A percentile compares a stretch with the other conserved stretches of the same genome.
Evolutionary conservation across 75 land plant species (phyloP).

Genomic region (Pinus albicaulis): DNA sequence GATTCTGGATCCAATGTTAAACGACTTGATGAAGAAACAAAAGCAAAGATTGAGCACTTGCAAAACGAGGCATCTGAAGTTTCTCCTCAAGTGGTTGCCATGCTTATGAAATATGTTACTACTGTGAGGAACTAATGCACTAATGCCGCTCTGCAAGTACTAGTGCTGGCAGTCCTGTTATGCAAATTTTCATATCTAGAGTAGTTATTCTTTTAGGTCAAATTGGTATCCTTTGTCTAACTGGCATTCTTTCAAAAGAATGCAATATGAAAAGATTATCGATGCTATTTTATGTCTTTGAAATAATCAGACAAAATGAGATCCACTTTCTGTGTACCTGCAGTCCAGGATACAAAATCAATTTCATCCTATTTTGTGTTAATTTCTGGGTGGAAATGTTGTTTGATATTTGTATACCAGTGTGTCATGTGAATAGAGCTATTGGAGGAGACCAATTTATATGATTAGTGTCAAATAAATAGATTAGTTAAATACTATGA

Average conservation of each 20-base stretch:
- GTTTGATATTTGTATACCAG: not conserved
- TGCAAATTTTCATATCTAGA: not conserved
- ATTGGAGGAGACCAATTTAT: too few species aligned
- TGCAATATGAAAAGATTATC: not conserved
- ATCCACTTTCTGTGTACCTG: not conserved
- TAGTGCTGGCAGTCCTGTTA: not conserved
- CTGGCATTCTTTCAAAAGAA: not conserved
- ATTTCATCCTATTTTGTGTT: not conserved
- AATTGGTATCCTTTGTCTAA: not conserved
- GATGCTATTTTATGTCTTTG: not conserved
- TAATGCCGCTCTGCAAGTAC: constrained; percentile 3
- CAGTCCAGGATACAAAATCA: not conserved
- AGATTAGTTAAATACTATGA: not conserved
- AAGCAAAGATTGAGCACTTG: constrained; percentile 56
- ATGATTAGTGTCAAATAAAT: not conserved
- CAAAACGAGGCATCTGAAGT: constrained; percentile 52
- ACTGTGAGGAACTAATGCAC: constrained; percentile 57
- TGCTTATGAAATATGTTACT: constrained; percentile 79
- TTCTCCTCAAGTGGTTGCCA: constrained; percentile 67
- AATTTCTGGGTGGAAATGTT: not conserved
- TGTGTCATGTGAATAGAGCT: too few species aligned
- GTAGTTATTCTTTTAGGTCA: not conserved
- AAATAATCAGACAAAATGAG: not conserved
- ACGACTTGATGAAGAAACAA: constrained; percentile 83
- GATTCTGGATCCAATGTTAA: constrained; percentile 77